Evolutionary conservation across 768 basidiomycete genomes (phyloP), one percentile per base, ranked within the genome.

Genomic region (Termitomyces sp.): DNA sequence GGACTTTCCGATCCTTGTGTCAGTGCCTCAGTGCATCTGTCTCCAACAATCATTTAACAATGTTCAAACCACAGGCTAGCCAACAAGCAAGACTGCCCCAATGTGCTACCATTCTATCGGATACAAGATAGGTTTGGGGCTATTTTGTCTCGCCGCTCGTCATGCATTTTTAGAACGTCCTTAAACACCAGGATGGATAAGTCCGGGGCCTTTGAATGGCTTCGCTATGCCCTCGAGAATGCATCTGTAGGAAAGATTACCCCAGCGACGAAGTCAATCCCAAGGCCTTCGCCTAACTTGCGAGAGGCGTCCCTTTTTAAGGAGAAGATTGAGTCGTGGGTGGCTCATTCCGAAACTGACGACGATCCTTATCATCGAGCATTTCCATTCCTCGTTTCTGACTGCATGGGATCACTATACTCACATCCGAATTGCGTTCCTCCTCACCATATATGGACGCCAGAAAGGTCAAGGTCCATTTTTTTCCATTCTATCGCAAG

Each of bases 81-180:
- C 57, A 87, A 84, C 69, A 88, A 88, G 70, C 79, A 82, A 64
- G 86, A 89, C 69, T 58, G 79, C 39, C 79, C 84, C 16, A 77
- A 79, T 58, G 74, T 78, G 34, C 73, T 82, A 67, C 71, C 78
- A 33, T 68, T 81, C 3, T 74, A 79, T 57, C 78, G 83, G 54
- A 76, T 89, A 16, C 69, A 72, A 10, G 63, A 67, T 33, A 58
- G 57, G 1, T 75, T 77, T 46, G 66, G 71, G 3, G 60, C 61
- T 33, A 64, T 52, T 0, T 62, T 82, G 14, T 51, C 67, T 2
- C 71, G 74, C 2, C 68, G 64, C n/a, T 58, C 69, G 2, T 56
- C 64, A 22, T 66, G 66, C 34, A 62, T 75, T 4, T 75, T 68
- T 57, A 65, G 64, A 39, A 72, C 67, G 18, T 62, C 68, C 1